Conservation (phyloP, 345 rosid species). For the Rhizophora apiculata region DNA sequence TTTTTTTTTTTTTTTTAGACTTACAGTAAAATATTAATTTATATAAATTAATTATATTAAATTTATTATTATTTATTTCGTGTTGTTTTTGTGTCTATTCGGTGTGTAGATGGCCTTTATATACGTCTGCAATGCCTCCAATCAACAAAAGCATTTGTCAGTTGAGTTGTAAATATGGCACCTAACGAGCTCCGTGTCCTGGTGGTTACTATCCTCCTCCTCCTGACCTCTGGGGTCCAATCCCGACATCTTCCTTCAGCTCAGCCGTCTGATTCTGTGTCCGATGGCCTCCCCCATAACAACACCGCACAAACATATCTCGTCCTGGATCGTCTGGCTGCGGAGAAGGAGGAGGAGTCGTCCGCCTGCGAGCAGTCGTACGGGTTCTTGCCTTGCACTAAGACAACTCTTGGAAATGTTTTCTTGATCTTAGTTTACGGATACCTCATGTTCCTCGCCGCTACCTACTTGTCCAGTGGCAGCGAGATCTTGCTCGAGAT, state of each 20-base stretch:
- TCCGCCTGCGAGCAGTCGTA: constrained; percentile 72
- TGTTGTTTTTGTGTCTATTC: too few relatives aligned
- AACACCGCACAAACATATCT: constrained; percentile 12
- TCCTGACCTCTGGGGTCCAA: constrained; percentile 30
- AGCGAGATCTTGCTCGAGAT: constrained; percentile 92
- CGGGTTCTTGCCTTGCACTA: constrained; percentile 91
- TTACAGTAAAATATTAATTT: too few relatives aligned
- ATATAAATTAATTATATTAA: too few relatives aligned
- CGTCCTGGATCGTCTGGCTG: constrained; percentile 1
- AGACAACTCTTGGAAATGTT: constrained; percentile 65
- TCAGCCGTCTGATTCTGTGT: constrained; percentile 38
- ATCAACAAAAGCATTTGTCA: too few relatives aligned
- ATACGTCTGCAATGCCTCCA: too few relatives aligned
- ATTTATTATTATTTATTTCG: too few relatives aligned
- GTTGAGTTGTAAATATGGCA: background rate
- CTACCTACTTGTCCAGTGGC: constrained; percentile 72
- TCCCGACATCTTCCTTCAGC: constrained; percentile 27
- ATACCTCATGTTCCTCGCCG: constrained; percentile 74
- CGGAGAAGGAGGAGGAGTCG: constrained; percentile 21
- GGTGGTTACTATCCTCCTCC: background rate
- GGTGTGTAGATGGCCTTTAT: too few relatives aligned
- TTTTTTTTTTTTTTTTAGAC: too few relatives aligned
- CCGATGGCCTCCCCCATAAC: constrained; percentile 48
- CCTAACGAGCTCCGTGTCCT: background rate
- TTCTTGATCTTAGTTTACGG: constrained; percentile 80